Base-by-base conservation (phyloP, 2,329 filamentous ascomycete genomes). In the Sphaerostilbella broomeana region DNA sequence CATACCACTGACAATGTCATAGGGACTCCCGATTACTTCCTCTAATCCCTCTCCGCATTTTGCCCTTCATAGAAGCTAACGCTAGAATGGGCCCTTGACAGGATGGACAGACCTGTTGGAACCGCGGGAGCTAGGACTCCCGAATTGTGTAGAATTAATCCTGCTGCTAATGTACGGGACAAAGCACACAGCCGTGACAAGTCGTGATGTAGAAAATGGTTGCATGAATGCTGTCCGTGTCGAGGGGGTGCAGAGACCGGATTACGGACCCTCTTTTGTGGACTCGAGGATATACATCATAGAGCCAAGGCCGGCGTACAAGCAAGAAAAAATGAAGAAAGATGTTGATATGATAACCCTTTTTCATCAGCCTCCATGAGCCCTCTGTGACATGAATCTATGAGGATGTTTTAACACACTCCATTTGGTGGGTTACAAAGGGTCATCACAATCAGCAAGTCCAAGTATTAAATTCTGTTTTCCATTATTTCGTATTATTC, bases 1-100 rank as follows among this genome's bases (percentile, higher is more conserved):
- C 25, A 27, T 18, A 7, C 46, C 49, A 49, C 60, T 57, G 31
- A 49, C 45, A 21, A 13, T 15, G 5, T 30, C 20, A 22, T 48
- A 80, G 77, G 77, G 57, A 98, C 92, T 49, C 90, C 90, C 41
- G 90, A 98, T 67, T 98, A 98, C 75, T 98, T 98, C 85, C 84
- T 97, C 64, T 98, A 85, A 70, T 50, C 50, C 47, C 48, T 49
- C 49, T 42, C 46, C 22, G 15, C 20, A 22, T 38, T 42, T 30
- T 22, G 38, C 26, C 33, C 28, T 42, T 31, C 45, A 43, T 49
- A 44, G 44, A 49, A 50, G 40, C 47, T 49, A 53, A 46, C 44
- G 44, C 49, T 47, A 44, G 27, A 43, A 41, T 33, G 40, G 46
- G 35, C 35, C 35, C 38, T 40, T 42, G 44, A 39, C 40, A 43